Evolutionary conservation across 169 alveolate genomes (phyloP).

Genomic region (Cryptosporidium baileyi): DNA sequence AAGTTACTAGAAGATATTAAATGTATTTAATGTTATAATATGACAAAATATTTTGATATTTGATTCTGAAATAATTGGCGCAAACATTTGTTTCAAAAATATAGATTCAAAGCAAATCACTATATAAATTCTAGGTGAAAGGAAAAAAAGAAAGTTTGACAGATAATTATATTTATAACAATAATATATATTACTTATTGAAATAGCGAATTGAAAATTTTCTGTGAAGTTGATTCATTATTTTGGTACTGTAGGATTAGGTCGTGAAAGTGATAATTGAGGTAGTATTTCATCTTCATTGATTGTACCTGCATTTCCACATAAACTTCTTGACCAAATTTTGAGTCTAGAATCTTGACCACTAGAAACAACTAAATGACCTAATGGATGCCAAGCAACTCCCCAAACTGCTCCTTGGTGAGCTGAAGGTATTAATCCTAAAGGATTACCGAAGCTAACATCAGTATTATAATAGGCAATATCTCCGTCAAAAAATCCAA

Average conservation of each 20-base stretch:
- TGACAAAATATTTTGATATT: too few relatives aligned
- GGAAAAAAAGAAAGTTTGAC: too few relatives aligned
- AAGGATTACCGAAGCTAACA: conserved; percentile 23
- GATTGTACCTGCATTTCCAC: conserved; percentile 62
- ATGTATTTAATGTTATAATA: background rate
- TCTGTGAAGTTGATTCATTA: too few relatives aligned
- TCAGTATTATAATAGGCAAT: conserved; percentile 41
- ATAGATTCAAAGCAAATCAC: too few relatives aligned
- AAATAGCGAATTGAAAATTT: too few relatives aligned
- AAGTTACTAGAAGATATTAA: background rate
- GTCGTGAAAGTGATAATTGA: conserved; percentile 34
- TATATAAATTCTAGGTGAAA: too few relatives aligned
- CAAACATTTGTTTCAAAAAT: too few relatives aligned
- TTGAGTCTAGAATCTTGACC: conserved; percentile 79
- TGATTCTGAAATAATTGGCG: too few relatives aligned
- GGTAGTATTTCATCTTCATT: conserved; percentile 66
- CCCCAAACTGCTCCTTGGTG: conserved; percentile 71
- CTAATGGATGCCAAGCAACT: conserved; percentile 86
- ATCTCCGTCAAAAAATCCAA: conserved; percentile 66
- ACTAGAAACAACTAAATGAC: conserved; percentile 86
- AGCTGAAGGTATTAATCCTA: conserved; percentile 60
- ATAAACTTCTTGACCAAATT: conserved; percentile 60
- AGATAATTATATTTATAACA: too few relatives aligned
- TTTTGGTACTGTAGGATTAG: background rate
- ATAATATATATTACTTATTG: too few relatives aligned